A percentile compares a stretch with the other conserved stretches of the same genome.
These are phyloP conservation scores for Alternaria metachromatica DNA, from an alignment of 2,329 filamentous ascomycete genomes.

Conservation along the genomic window DNA sequence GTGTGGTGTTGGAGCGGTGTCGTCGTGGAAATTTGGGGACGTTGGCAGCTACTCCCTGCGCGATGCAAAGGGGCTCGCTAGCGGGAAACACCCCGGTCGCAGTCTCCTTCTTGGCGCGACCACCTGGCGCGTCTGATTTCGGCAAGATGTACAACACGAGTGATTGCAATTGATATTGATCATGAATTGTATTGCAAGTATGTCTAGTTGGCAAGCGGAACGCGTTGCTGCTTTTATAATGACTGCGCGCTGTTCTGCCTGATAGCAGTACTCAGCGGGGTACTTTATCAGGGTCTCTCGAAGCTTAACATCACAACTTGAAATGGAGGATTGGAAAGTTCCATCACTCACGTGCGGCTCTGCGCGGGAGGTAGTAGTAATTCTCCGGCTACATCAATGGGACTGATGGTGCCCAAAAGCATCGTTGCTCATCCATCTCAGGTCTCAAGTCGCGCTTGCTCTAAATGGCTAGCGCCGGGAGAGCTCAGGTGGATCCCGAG, in stretches of 20 bases:
- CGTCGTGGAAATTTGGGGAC: conserved; percentile 50
- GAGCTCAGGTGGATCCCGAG: conserved; percentile 26
- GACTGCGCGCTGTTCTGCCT: neutral
- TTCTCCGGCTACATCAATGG: neutral
- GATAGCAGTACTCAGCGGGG: neutral
- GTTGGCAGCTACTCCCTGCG: conserved; percentile 47
- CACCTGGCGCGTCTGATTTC: conserved; percentile 32
- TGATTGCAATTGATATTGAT: neutral
- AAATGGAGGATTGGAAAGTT: neutral
- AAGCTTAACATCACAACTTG: neutral
- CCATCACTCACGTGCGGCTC: neutral
- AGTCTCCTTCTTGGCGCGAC: conserved; percentile 38
- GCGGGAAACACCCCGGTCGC: conserved; percentile 38
- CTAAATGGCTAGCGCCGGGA: conserved; percentile 19
- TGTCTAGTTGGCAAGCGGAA: no score
- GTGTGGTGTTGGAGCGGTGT: conserved; percentile 38
- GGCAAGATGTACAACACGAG: conserved; percentile 18
- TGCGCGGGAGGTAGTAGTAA: neutral
- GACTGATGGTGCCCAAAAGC: neutral
- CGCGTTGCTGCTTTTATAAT: neutral
- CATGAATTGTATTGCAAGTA: neutral
- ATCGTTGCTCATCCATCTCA: neutral
- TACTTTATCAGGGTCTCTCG: neutral
- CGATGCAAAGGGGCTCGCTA: conserved; percentile 52
- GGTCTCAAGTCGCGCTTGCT: conserved; percentile 7